phyloP scores from a whole-genome alignment of 768 basidiomycete genomes.

The Flagelloscypha sp. region DNA sequence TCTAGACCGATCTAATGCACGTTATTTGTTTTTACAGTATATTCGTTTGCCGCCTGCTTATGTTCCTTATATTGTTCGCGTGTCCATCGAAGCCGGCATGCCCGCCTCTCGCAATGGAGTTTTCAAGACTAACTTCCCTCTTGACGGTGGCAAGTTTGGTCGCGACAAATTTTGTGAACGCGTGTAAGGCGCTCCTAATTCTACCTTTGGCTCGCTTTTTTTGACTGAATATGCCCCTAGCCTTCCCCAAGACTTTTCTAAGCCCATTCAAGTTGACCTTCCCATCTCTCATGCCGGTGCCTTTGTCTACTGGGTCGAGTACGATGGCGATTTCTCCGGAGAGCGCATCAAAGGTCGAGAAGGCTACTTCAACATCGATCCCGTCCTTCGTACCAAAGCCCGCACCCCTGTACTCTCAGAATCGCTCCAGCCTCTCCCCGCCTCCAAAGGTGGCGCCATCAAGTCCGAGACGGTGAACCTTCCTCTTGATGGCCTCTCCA shows the following conservation, averaged over 20 bases:
- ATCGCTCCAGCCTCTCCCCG: conserved; percentile 41
- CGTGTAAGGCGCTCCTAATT: conserved; percentile 56
- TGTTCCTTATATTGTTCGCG: conserved; percentile 82
- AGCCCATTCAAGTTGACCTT: conserved; percentile 88
- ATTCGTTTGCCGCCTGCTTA: conserved; percentile 91
- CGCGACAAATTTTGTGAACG: conserved; percentile 68
- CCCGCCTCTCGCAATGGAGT: conserved; percentile 84
- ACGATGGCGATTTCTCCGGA: conserved; percentile 54
- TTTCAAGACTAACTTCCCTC: conserved; percentile 94
- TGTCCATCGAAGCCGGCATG: conserved; percentile 88
- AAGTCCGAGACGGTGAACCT: conserved; percentile 51
- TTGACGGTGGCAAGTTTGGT: conserved; percentile 82
- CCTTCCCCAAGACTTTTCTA: conserved; percentile 78
- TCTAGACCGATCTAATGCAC: conserved; percentile 7
- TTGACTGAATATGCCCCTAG: conserved; percentile 29
- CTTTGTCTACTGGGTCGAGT: conserved; percentile 92
- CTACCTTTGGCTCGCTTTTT: conserved; percentile 3
- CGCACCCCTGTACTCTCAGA: conserved; percentile 66
- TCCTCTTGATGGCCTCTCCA: conserved; percentile 80
- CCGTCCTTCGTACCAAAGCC: conserved; percentile 66
- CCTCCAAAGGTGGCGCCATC: conserved; percentile 44
- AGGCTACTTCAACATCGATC: conserved; percentile 96
- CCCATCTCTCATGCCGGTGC: conserved; percentile 96
- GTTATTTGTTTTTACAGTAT: conserved; percentile 48
- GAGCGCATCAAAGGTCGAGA: conserved; percentile 72